phyloP scores from a whole-genome alignment of 2,329 filamentous ascomycete species.

The Albophoma yamanashiensis region DNA sequence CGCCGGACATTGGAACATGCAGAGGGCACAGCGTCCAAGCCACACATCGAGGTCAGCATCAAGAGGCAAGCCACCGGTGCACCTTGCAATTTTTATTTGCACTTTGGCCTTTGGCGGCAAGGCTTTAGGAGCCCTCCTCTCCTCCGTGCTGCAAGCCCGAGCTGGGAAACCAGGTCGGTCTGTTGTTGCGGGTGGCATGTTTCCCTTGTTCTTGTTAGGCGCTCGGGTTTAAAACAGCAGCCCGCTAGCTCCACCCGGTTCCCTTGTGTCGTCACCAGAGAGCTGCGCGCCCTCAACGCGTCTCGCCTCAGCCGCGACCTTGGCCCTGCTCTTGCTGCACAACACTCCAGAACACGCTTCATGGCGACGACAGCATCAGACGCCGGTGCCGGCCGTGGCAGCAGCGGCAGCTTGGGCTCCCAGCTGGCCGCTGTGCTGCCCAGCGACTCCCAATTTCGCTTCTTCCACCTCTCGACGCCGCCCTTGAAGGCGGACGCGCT shows the following conservation, averaged over 20 bases:
- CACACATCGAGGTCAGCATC: no score
- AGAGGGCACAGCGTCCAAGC: background rate
- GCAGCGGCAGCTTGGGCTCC: constrained; percentile 3
- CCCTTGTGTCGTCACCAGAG: background rate
- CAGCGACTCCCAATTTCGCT: constrained; percentile 46
- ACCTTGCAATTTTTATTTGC: no score
- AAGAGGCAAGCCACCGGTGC: no score
- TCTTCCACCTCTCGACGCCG: constrained; percentile 82
- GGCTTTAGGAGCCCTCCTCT: background rate
- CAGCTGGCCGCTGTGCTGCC: constrained; percentile 40
- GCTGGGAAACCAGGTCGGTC: background rate
- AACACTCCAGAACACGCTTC: background rate
- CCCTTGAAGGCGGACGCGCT: constrained; percentile 65
- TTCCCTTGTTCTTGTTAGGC: no score
- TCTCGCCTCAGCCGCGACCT: background rate
- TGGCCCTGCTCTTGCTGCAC: background rate
- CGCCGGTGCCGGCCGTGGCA: background rate
- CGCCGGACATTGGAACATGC: background rate
- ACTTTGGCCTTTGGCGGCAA: background rate
- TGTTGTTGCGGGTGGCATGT: background rate
- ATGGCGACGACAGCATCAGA: background rate
- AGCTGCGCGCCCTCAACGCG: background rate
- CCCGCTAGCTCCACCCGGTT: background rate
- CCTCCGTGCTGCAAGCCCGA: no score
- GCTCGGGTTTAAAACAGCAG: no score